Base-by-base conservation (phyloP, 2,329 filamentous ascomycete species). In the Aureobasidium sp. region DNA sequence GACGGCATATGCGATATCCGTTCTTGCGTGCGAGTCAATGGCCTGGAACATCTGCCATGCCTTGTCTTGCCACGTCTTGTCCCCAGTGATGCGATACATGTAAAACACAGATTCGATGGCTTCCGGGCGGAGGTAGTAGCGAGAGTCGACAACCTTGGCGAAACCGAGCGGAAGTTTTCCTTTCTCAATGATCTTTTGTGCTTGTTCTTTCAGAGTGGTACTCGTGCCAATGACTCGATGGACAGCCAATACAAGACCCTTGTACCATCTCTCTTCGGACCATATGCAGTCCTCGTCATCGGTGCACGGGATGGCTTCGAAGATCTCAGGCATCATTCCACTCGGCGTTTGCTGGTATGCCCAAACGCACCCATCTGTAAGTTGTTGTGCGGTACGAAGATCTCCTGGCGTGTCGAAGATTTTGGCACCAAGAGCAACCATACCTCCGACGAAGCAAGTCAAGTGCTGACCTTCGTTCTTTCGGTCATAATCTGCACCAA, bases 101-200 rank as follows among this genome's bases (percentile, higher is more conserved):
- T 90, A 82, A 72, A 90, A 93, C 5, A 94, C 83, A 15, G 85
- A 88, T 76, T 93, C 89, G 60, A 93, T 90, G 2, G 89, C 89
- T 74, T 93, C 89, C 22, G 89, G 89, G 8, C 86, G 81, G 48
- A 90, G 77, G 33, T 88, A 82, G 69, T 89, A 90, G 61, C 80
- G 79, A 44, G 77, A 73, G 62, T 86, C 82, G 45, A 75, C 72
- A 50, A 87, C 78, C 19, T 76, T 75, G 2, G 80, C 76, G 70
- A 87, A 82, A 22, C 85, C 86, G 6, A 73, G 75, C 8, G 81
- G 79, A 5, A 87, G 67, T 12, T 75, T 76, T 70, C 70, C 79
- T 67, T 74, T 70, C 53, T 74, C 62, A 33, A 78, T 74, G 19
- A 71, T 67, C 22, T 68, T 70, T 22, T 72, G 58, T 1, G 68